A percentile compares a stretch with the other conserved stretches of the same genome.
Conservation (phyloP, 257 asterid species). For the Thymus quinquecostatus region DNA sequence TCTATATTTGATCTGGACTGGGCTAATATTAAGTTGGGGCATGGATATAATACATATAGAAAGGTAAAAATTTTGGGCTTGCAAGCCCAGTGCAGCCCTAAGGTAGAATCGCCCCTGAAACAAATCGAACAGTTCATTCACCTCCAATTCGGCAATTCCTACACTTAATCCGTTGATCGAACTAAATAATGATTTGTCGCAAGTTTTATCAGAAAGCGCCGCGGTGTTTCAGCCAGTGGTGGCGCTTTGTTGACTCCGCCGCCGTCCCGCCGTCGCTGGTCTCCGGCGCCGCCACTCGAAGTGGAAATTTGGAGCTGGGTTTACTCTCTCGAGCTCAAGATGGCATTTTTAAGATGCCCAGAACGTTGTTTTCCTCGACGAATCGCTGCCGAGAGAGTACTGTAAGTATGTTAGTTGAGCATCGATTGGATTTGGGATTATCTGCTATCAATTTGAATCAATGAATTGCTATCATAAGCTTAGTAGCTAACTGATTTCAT, state of each 20-base stretch:
- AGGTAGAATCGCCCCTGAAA: too few relatives aligned
- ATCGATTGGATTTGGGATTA: background rate
- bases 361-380: slow-evolving; percentile 35
- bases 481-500: background rate
- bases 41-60: too few relatives aligned
- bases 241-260: slow-evolving; percentile 49
- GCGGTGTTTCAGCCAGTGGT: slow-evolving; percentile 45
- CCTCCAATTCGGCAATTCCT: background rate
- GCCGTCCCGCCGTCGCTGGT: slow-evolving; percentile 35
- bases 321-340: slow-evolving; percentile 32
- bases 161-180: background rate
- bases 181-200: slow-evolving; percentile 55
- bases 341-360: slow-evolving; percentile 34
- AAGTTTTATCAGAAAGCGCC: slow-evolving; percentile 43
- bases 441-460: background rate
- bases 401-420: slow-evolving; percentile 40
- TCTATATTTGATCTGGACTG: too few relatives aligned
- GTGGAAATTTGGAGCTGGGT: slow-evolving; percentile 25
- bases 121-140: background rate
- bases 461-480: slow-evolving; percentile 8
- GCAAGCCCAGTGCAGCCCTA: too few relatives aligned
- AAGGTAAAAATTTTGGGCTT: too few relatives aligned
- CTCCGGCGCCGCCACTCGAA: slow-evolving; percentile 30
- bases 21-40: too few relatives aligned
- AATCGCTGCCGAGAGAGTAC: slow-evolving; percentile 20